Evolutionary conservation across 2,329 filamentous ascomycete species (phyloP), one percentile per base, ranked within the genome.

Genomic region (Colletotrichum godetiae): DNA sequence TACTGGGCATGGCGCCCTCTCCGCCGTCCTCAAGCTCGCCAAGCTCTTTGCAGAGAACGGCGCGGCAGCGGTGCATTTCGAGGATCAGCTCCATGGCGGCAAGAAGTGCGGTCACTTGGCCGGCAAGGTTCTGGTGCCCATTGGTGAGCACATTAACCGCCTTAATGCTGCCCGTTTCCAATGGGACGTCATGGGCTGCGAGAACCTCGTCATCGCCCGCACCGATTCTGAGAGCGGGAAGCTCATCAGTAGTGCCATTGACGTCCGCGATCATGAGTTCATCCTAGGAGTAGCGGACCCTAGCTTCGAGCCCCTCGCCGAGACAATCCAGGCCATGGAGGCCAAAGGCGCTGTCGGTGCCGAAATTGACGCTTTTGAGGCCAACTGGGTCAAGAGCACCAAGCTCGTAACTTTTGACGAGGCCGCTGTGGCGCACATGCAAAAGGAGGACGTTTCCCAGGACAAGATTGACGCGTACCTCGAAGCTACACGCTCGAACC

Each of bases 81-180:
- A 99, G 83, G 97, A 99, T 80, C 97, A 99, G 84, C 90, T 98
- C 59, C 97, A 98, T 81, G 97, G 97, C 56, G 97, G 97, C 74
- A 99, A 99, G 88, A 99, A 98, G 85, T 99, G 97, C 80, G 97
- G 97, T 19, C 97, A 99, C 84, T 86, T 98, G 74, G 97, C 97
- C 0, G 97, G 97, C 77, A 99, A 98, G 82, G 97, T 98, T 1
- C 88, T 99, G 10, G 97, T 98, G 3, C 96, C 97, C 0, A 91
- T 95, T 0, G 94, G 95, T 74, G 97, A 98, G 82, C 97, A 99
- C 86, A 97, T 98, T 87, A 98, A 98, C 85, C 92, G 97, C 33
- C 91, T 99, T 5, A 92, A 95, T 24, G 95, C 97, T 1, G 92
- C 96, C 3, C 92, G 97, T 73, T 98, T 98, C 86, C 97, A 99